Evolutionary conservation across 129 eudicot genomes (phyloP).

Genomic region (Pulicaria dysenterica): DNA sequence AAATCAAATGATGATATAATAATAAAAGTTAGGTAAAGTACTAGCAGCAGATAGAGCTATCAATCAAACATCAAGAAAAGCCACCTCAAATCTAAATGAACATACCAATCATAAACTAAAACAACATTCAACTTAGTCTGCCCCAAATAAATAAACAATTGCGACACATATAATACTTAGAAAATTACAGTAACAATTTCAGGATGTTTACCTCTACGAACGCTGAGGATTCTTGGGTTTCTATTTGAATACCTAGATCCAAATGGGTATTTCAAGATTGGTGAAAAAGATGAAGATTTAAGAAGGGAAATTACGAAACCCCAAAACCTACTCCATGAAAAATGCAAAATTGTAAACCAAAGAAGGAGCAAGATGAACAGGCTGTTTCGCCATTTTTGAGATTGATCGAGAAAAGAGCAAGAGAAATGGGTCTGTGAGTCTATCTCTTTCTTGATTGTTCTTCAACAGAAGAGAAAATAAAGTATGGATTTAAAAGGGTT

Average conservation of each 20-base stretch:
- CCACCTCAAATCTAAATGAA: slow-evolving; percentile 35
- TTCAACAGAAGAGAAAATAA: slow-evolving; percentile 32
- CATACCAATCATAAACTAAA: slow-evolving; percentile 21
- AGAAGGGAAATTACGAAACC: slow-evolving; percentile 25
- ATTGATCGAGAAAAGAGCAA: slow-evolving; percentile 24
- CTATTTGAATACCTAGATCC: slow-evolving; percentile 15
- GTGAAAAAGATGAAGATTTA: slow-evolving; percentile 38
- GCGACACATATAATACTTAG: slow-evolving; percentile 4
- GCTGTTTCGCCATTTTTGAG: slow-evolving; percentile 33
- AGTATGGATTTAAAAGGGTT: slow-evolving; percentile 25
- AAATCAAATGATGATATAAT: slow-evolving; percentile 36
- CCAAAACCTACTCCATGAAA: slow-evolving; percentile 22
- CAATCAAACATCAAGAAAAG: slow-evolving; percentile 53
- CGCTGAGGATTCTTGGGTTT: slow-evolving; percentile 9
- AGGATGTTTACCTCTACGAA: slow-evolving; percentile 43
- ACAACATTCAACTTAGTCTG: slow-evolving; percentile 28
- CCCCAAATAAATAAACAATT: slow-evolving; percentile 30
- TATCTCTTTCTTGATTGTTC: slow-evolving; percentile 30
- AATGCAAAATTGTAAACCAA: slow-evolving; percentile 25
- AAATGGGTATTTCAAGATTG: slow-evolving; percentile 50
- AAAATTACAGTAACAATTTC: slow-evolving; percentile 16
- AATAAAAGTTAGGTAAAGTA: slow-evolving; percentile 42
- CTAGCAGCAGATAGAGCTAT: slow-evolving; percentile 41
- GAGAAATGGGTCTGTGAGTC: slow-evolving; percentile 19
- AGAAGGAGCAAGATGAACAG: slow-evolving; percentile 14